Conservation (phyloP, 2,329 filamentous ascomycete genomes). For the Fusarium zealandicum region DNA sequence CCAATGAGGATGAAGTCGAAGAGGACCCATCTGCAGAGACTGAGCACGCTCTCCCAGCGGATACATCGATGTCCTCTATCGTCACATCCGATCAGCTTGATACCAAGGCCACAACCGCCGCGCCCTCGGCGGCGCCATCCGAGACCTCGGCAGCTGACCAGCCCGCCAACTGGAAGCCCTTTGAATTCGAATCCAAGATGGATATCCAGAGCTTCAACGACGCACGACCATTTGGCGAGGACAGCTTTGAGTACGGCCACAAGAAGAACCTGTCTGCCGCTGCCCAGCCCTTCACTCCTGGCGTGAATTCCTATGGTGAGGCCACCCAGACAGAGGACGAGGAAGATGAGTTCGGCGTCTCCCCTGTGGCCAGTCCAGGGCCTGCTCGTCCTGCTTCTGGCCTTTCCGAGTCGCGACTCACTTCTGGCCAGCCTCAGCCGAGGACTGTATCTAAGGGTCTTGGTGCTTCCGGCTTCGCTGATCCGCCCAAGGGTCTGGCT, state of each 20-base stretch:
- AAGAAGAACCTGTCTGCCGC: constrained; percentile 69
- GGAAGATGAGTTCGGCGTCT: constrained; percentile 34
- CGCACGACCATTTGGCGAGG: constrained; percentile 58
- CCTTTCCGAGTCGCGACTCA: constrained; percentile 33
- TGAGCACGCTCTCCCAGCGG: constrained; percentile 52
- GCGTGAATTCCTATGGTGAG: constrained; percentile 44
- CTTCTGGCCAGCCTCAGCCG: constrained; percentile 33
- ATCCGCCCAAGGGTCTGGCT: constrained; percentile 52
- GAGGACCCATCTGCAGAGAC: constrained; percentile 49
- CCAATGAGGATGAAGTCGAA: constrained; percentile 35
- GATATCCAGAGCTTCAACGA: constrained; percentile 61
- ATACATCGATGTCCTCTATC: constrained; percentile 63
- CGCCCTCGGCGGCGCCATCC: constrained; percentile 61
- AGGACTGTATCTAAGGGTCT: constrained; percentile 49
- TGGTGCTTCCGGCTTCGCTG: constrained; percentile 58
- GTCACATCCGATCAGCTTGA: constrained; percentile 61
- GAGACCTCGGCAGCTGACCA: constrained; percentile 60
- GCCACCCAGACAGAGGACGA: constrained; percentile 31
- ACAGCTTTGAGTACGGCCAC: constrained; percentile 51
- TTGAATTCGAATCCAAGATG: constrained; percentile 62
- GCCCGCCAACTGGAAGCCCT: constrained; percentile 60
- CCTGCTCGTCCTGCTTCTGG: constrained; percentile 32
- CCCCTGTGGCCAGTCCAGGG: constrained; percentile 32
- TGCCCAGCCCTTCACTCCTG: constrained; percentile 71
- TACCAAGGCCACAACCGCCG: constrained; percentile 59